Conservation (phyloP, 148 eudicot genomes). For the Rhododendron ovatum region DNA sequence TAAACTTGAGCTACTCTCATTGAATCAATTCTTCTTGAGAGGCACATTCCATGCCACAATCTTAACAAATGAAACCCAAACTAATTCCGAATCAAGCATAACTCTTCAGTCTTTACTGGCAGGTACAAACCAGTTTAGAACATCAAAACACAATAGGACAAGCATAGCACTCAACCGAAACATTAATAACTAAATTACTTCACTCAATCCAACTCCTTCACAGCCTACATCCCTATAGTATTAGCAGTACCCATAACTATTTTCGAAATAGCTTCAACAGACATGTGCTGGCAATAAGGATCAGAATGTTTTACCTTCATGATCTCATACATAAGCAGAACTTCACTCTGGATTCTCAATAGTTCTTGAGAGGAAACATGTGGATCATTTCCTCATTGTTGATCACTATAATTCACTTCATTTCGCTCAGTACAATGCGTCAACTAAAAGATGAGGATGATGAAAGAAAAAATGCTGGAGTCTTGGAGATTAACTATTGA, state of each 20-base stretch:
- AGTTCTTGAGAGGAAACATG: no score
- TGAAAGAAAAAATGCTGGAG: not conserved
- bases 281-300: conserved; percentile 54
- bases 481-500: not conserved
- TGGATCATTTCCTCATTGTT: no score
- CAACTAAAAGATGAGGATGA: no score
- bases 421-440: no score
- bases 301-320: conserved; percentile 78
- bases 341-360: not conserved
- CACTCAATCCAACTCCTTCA: conserved; percentile 56
- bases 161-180: not conserved
- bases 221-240: conserved; percentile 72
- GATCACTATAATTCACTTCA: no score
- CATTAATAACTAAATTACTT: not conserved
- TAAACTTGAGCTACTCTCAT: not conserved
- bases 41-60: not conserved
- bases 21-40: not conserved
- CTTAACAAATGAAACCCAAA: not conserved
- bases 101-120: no score
- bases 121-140: no score
- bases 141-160: no score
- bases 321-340: conserved; percentile 34
- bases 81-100: no score
- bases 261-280: conserved; percentile 64
- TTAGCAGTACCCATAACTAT: conserved; percentile 83